Percentiles rank a stretch among this genome's conserved stretches.
phyloP scores from a whole-genome alignment of 495 filamentous ascomycete genomes.

The Haplographium delicatum region DNA sequence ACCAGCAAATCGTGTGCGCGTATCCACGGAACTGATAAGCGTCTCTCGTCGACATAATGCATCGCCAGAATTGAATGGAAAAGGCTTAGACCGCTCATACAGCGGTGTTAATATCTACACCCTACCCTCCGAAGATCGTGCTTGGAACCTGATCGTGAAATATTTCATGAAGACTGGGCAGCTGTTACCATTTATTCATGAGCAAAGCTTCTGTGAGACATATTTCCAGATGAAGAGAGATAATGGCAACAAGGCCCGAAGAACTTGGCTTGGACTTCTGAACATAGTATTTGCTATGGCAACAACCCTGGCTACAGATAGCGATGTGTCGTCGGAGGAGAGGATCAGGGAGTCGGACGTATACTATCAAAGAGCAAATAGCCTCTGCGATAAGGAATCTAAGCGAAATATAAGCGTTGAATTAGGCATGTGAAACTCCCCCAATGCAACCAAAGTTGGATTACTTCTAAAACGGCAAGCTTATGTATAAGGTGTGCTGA shows the following conservation, averaged over 20 bases:
- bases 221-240: conserved; percentile 30
- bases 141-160: conserved; percentile 24
- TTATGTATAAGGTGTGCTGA: too few relatives aligned
- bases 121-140: conserved; percentile 25
- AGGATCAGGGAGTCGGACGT: conserved; percentile 24
- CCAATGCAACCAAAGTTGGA: conserved; percentile 3
- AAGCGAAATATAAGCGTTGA: conserved; percentile 30
- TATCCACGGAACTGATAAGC: conserved; percentile 11
- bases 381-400: conserved; percentile 26
- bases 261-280: conserved; percentile 27
- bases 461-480: conserved; percentile 9
- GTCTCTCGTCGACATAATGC: background rate
- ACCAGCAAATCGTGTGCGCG: too few relatives aligned
- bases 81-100: background rate
- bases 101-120: conserved; percentile 19
- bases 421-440: conserved; percentile 29
- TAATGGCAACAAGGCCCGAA: conserved; percentile 26
- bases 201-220: conserved; percentile 29
- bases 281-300: conserved; percentile 26
- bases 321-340: conserved; percentile 5
- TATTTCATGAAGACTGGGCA: conserved; percentile 36
- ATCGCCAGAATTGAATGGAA: background rate
- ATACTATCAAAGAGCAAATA: conserved; percentile 31
- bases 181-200: conserved; percentile 35
- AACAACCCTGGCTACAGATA: conserved; percentile 16